These are phyloP conservation scores for Scedosporium dehoogii DNA, from an alignment of 2,329 filamentous ascomycete species.

Conservation along the genomic window DNA sequence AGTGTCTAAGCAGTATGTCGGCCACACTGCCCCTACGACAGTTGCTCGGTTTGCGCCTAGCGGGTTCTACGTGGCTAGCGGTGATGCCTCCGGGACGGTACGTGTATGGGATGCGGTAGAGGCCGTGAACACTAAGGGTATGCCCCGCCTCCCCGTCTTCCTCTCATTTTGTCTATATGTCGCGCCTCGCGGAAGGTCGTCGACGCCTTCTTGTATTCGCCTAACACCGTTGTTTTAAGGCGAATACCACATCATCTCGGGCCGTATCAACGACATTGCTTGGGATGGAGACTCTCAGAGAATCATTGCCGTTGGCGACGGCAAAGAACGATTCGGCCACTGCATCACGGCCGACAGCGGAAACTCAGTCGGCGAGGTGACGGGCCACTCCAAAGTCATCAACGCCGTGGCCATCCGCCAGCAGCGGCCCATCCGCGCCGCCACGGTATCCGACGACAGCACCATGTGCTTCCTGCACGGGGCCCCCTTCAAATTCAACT, in stretches of 20 bases:
- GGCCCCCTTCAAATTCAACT: slow-evolving; percentile 91
- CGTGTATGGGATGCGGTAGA: slow-evolving; percentile 89
- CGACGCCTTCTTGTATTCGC: neutral
- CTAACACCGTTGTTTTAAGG: slow-evolving; percentile 27
- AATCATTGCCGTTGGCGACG: slow-evolving; percentile 91
- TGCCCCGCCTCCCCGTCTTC: neutral
- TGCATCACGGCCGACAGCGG: slow-evolving; percentile 94
- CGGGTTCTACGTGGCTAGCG: slow-evolving; percentile 89
- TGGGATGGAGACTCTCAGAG: slow-evolving; percentile 97
- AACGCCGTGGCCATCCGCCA: slow-evolving; percentile 86
- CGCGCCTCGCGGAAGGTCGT: neutral
- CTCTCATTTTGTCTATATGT: neutral
- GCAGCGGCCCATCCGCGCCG: slow-evolving; percentile 82
- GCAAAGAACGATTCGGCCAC: slow-evolving; percentile 85
- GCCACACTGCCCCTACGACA: slow-evolving; percentile 80
- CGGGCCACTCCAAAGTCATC: slow-evolving; percentile 81
- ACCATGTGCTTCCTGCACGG: slow-evolving; percentile 88
- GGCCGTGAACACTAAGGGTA: slow-evolving; percentile 70
- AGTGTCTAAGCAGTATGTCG: slow-evolving; percentile 78
- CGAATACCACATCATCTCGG: slow-evolving; percentile 89
- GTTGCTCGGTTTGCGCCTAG: slow-evolving; percentile 91
- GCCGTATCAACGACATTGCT: slow-evolving; percentile 89
- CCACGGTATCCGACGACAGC: slow-evolving; percentile 83
- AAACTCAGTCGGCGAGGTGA: slow-evolving; percentile 91
- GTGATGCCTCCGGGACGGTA: slow-evolving; percentile 75